A percentile compares a stretch with the other conserved stretches of the same genome.
phyloP scores from a whole-genome alignment of 1,139 yeast species.

The Scheffersomyces insectosa region DNA sequence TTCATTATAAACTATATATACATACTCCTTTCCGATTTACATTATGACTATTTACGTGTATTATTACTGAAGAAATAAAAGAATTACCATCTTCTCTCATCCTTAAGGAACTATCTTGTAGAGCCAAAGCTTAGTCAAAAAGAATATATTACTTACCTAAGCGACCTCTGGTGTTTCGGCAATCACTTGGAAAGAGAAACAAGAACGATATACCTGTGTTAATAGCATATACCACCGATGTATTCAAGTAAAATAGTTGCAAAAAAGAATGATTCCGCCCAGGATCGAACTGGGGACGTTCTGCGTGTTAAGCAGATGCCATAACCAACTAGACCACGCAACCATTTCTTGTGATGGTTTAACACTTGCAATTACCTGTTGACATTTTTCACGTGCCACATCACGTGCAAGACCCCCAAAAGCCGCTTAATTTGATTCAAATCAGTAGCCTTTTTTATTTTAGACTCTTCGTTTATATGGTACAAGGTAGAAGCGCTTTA shows the following conservation, averaged over 20 bases:
- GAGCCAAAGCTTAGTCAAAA: not conserved
- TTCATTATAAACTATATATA: not conserved
- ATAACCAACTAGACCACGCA: constrained; percentile 96
- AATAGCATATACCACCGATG: not conserved
- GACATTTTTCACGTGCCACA: no score
- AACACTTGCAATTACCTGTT: no score
- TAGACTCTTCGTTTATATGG: no score
- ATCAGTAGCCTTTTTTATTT: no score
- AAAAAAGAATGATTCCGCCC: constrained; percentile 78
- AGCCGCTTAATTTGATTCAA: no score
- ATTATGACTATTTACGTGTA: constrained; percentile 1
- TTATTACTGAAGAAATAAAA: not conserved
- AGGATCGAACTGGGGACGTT: constrained; percentile 99
- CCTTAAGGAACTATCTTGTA: not conserved
- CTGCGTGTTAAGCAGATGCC: constrained; percentile 99
- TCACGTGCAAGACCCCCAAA: no score
- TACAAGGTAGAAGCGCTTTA: no score
- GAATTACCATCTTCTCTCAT: no score
- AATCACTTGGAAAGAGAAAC: no score
- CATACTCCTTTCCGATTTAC: not conserved
- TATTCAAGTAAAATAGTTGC: not conserved
- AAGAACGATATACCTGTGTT: not conserved
- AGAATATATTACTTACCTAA: no score
- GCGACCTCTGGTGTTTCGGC: no score
- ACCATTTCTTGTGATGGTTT: constrained; percentile 20